A percentile compares a stretch with the other conserved stretches of the same genome.
phyloP scores from a whole-genome alignment of 345 rosid genomes.

The Melaleuca alternifolia region DNA sequence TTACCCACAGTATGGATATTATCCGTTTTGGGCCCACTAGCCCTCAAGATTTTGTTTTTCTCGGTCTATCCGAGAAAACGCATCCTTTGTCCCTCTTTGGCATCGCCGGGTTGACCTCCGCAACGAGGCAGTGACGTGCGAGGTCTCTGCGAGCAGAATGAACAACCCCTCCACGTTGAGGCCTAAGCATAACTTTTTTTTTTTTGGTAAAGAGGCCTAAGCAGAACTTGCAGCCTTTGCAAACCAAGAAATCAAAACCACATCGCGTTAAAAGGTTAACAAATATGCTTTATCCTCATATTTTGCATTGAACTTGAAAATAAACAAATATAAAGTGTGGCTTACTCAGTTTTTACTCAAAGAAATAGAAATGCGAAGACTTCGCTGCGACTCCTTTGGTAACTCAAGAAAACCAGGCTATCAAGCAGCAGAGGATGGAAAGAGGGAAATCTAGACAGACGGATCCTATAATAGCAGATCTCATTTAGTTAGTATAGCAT shows the following conservation, averaged over 20 bases:
- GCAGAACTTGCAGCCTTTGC: slow-evolving; percentile 36
- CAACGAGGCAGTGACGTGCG: too few species aligned
- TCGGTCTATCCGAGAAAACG: too few species aligned
- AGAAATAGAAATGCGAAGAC: slow-evolving; percentile 27
- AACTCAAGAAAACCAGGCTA: slow-evolving; percentile 80
- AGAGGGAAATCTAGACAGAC: slow-evolving; percentile 87
- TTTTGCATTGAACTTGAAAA: not conserved
- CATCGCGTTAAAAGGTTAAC: slow-evolving; percentile 29
- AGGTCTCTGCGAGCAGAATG: too few species aligned
- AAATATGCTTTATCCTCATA: not conserved
- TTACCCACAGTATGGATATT: too few species aligned
- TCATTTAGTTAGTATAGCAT: not conserved
- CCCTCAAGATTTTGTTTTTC: too few species aligned
- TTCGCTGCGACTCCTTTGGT: slow-evolving; percentile 34
- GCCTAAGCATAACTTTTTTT: too few species aligned
- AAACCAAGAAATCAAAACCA: slow-evolving; percentile 22
- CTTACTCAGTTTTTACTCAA: not conserved
- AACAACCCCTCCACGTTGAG: too few species aligned
- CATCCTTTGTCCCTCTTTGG: too few species aligned
- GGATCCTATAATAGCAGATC: not conserved
- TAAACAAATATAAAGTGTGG: not conserved
- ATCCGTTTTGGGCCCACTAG: too few species aligned
- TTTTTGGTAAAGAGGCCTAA: too few species aligned
- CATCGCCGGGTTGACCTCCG: too few species aligned
- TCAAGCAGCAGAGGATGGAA: slow-evolving; percentile 88